A percentile compares a stretch with the other conserved stretches of the same genome.
phyloP scores from a whole-genome alignment of 352 stramenopile genomes.

The Phytophthora macrochlamydospora region DNA sequence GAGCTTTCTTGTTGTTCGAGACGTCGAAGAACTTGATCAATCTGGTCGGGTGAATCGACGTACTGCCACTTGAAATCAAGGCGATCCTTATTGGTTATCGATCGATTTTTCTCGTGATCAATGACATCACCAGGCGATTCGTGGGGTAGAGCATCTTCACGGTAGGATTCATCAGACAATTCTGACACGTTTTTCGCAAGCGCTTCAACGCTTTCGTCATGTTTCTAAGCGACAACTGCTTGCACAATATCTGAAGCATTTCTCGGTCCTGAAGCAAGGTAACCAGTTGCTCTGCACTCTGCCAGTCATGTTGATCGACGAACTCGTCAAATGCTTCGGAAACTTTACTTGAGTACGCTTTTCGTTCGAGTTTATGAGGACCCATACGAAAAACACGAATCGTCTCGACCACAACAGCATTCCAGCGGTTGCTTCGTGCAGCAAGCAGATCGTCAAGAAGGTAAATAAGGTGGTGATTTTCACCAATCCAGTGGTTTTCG shows the following conservation, averaged over 20 bases:
- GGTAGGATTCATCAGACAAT: background rate
- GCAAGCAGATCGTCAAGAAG: constrained; percentile 38
- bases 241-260: constrained; percentile 37
- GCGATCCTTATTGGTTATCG: constrained; percentile 4
- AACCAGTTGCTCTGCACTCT: constrained; percentile 47
- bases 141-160: background rate
- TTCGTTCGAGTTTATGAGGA: background rate
- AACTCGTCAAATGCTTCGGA: constrained; percentile 30
- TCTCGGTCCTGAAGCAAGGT: constrained; percentile 21
- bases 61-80: constrained; percentile 38
- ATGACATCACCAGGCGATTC: constrained; percentile 13
- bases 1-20: constrained; percentile 15
- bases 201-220: constrained; percentile 68
- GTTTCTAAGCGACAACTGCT: constrained; percentile 35
- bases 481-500: constrained; percentile 1
- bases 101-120: constrained; percentile 38
- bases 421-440: constrained; percentile 36
- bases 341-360: constrained; percentile 14
- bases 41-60: constrained; percentile 24
- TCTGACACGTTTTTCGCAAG: constrained; percentile 27
- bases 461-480: constrained; percentile 4
- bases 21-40: constrained; percentile 30
- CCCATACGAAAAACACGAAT: constrained; percentile 44
- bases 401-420: constrained; percentile 55
- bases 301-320: constrained; percentile 51